A percentile compares a stretch with the other conserved stretches of the same genome.
Conservation (phyloP, 106 monocot species). For the Dendrobium chrysotoxum region DNA sequence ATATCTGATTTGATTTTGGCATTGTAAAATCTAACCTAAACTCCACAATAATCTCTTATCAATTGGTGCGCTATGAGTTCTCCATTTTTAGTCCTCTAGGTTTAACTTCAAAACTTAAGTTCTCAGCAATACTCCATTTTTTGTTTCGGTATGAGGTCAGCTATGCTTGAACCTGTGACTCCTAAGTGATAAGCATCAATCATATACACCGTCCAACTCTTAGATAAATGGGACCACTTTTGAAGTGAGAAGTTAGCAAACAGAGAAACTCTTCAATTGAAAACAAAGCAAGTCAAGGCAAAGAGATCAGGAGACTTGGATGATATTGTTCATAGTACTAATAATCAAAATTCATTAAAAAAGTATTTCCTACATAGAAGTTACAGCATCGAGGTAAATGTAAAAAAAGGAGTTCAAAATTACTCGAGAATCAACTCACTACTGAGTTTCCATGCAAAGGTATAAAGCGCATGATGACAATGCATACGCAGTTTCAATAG, state of each 20-base stretch:
- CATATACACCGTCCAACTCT: background rate
- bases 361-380: background rate
- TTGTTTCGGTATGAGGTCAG: background rate
- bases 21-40: background rate
- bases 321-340: background rate
- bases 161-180: background rate
- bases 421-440: constrained; percentile 36
- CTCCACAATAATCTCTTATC: background rate
- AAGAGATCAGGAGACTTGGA: background rate
- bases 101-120: background rate
- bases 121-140: background rate
- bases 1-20: too few relatives aligned
- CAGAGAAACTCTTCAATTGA: background rate
- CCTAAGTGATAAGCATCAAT: background rate
- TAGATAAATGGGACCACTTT: background rate
- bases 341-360: background rate
- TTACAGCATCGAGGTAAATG: background rate
- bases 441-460: constrained; percentile 37
- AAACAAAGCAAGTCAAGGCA: background rate
- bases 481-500: constrained; percentile 44
- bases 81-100: background rate
- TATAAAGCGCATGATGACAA: constrained; percentile 39
- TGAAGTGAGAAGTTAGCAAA: background rate
- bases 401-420: background rate
- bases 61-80: background rate